Evolutionary conservation across 495 filamentous ascomycete species (phyloP), one percentile per base, ranked within the genome.

Genomic region (Echria macrotheca): DNA sequence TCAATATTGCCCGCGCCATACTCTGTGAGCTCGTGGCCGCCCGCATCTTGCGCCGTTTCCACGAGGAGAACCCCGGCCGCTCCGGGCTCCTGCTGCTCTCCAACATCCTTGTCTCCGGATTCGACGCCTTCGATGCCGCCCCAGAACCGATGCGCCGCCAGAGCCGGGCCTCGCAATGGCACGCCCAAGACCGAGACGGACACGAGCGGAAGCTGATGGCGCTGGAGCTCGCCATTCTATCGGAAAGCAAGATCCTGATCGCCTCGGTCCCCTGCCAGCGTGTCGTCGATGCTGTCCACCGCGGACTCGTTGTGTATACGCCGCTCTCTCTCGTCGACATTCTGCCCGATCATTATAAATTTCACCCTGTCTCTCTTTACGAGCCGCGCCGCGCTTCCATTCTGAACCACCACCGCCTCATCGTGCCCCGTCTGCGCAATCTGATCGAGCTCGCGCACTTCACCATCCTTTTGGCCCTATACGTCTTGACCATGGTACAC

Each of bases 331-430:
- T 83, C 55, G 72, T 84, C 36, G 80, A 83, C 54, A 82, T 84
- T 24, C 55, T 84, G 15, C 81, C 81, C 1, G 81, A 84, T 64
- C 75, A 81, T 49, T 83, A 84, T 64, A 83, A 84, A 55, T 68
- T 78, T 53, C 78, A 79, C 55, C 76, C 77, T 1, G 80, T 84
- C 17, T 77, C 78, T 8, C 59, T 85, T 1, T 84, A 83, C 58
- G 73, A 80, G 39, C 81, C 81, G 7, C 62, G 76, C 15, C 74
- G 72, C 35, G 77, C 78, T 4, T 68, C 74, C 10, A 59, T 81
- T 6, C 70, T 85, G 25, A 83, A 85, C 55, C 81, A 85, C 47
- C 81, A 78, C 55, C 77, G 81, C n/a, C 68, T 85, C 3, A 79
- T 80, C 49, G 81, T 84, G 0, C 81, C 81, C 0, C 69, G 73